Evolutionary conservation across 2,329 filamentous ascomycete genomes (phyloP), one percentile per base, ranked within the genome.

Genomic region (Bertia moriformis): DNA sequence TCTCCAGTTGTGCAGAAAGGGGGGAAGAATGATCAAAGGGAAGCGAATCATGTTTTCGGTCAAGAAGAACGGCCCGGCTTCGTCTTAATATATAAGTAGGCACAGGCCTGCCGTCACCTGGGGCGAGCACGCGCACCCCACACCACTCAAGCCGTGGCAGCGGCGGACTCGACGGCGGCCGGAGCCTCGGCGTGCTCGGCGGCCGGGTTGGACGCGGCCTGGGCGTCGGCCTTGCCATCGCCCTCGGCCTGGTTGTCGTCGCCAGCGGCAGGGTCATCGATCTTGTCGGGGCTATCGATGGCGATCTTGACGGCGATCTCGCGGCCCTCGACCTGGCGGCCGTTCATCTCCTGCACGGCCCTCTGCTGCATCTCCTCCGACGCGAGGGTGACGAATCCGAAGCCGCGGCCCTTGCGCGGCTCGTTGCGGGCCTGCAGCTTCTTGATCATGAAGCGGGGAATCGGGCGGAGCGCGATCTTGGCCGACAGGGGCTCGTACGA

Each of bases 301-400:
- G 91, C 91, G 59, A 98, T 87, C 83, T 98, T 98, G 74, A 98
- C 91, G 48, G 91, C 91, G 52, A 98, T 98, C 71, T 96, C 89
- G 56, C 91, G 89, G 48, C 89, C 91, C 63, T 96, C 91, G 50
- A 98, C 91, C 61, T 94, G 85, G 78, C 94, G 96, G 67, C 87
- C 91, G 66, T 98, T 95, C 91, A 98, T 98, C 73, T 96, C 91
- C 39, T 67, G 59, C 49, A 95, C 93, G 48, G 91, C 91, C 82
- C 95, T 94, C 68, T 93, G 79, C 73, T 98, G 91, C 56, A 91
- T 65, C 65, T 94, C 88, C 72, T 98, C 89, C 14, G 86, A 93
- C 46, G 83, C 83, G 45, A 98, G 80, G 44, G 87, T 96, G 46
- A 98, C 91, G 62, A 98, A 98, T 49, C 91, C 91, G 61, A 98